Base-by-base conservation (phyloP, 2,329 filamentous ascomycete genomes). In the Cladosporium sp. region DNA sequence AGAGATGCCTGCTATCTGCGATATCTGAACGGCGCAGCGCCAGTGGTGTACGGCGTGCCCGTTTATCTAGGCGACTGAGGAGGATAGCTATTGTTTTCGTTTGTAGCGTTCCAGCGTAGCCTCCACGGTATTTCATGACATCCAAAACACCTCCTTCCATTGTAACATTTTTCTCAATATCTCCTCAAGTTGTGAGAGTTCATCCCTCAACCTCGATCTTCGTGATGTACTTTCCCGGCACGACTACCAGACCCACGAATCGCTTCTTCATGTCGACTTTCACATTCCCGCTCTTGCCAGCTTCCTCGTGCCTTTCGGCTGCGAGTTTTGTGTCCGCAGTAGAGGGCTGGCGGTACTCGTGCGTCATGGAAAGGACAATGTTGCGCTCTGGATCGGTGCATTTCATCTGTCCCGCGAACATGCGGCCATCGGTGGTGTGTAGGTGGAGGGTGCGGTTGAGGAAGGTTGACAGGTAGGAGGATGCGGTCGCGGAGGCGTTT, bases 41-140 rank as follows among this genome's bases (percentile, higher is more conserved):
- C 95, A 26, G 93, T 95, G 69, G 89, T 98, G 62, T 99, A 98
- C 81, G 95, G 95, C 18, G 90, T 99, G 75, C 95, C 95, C 32
- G 92, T 97, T 68, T 97, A 93, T 79, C 83, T 97, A 67, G 79
- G 69, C 25, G 73, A 76, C 36, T 76, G 68, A 71, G 34, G 3
- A 11, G 16, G 46, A 13, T n/a, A 28, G 30, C 49, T 51, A 49
- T 53, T 53, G 16, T 28, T 63, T 32, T 56, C 51, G 34, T 54
- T 56, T 57, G 61, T 57, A 57, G 51, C 61, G 51, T 21, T 34
- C 61, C 36, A 57, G 61, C 51, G 28, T 23, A 48, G n/a, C 51
- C 25, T 48, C 25, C 0, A 5, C 25, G 54, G 16, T 16, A 30
- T 54, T 54, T 21, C 25, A 54, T 32, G 7, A 21, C 11, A 30